A percentile compares a stretch with the other conserved stretches of the same genome.
Conservation (phyloP, 352 stramenopile species). For the Globisporangium middletonii region DNA sequence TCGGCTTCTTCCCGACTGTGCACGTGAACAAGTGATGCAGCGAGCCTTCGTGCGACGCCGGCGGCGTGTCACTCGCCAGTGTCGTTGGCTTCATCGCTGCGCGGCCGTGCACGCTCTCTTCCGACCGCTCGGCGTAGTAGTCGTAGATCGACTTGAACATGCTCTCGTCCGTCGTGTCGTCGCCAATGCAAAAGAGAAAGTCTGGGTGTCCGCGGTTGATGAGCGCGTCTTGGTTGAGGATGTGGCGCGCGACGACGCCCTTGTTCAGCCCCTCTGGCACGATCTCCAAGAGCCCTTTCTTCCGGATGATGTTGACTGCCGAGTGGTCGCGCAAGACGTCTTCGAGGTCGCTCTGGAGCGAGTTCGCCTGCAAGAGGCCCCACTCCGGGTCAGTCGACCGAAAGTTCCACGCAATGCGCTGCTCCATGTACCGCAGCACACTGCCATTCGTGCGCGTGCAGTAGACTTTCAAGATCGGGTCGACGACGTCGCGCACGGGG, state of each 20-base stretch:
- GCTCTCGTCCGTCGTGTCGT: constrained; percentile 96
- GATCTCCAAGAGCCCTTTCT: constrained; percentile 94
- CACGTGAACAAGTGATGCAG: constrained; percentile 88
- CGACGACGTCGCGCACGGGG: constrained; percentile 85
- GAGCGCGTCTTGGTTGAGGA: constrained; percentile 84
- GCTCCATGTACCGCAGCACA: constrained; percentile 89
- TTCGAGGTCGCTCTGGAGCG: constrained; percentile 84
- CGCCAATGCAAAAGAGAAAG: constrained; percentile 95
- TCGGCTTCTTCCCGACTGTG: constrained; percentile 91
- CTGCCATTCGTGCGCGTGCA: constrained; percentile 95
- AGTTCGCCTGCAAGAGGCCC: constrained; percentile 93
- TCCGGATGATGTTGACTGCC: constrained; percentile 65
- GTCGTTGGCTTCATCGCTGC: background rate
- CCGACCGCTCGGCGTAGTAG: constrained; percentile 84
- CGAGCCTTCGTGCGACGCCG: constrained; percentile 34
- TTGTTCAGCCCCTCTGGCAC: constrained; percentile 95
- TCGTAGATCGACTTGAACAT: constrained; percentile 96
- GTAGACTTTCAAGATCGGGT: constrained; percentile 94
- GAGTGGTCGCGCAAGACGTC: constrained; percentile 68
- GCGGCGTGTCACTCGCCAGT: constrained; percentile 15
- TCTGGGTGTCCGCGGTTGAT: constrained; percentile 84
- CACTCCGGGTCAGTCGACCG: constrained; percentile 96
- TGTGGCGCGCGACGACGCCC: constrained; percentile 94
- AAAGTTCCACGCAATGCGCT: constrained; percentile 97
- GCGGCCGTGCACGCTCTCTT: constrained; percentile 69